Conservation (phyloP, 441 rosid genomes). For the Viola pubescens region DNA sequence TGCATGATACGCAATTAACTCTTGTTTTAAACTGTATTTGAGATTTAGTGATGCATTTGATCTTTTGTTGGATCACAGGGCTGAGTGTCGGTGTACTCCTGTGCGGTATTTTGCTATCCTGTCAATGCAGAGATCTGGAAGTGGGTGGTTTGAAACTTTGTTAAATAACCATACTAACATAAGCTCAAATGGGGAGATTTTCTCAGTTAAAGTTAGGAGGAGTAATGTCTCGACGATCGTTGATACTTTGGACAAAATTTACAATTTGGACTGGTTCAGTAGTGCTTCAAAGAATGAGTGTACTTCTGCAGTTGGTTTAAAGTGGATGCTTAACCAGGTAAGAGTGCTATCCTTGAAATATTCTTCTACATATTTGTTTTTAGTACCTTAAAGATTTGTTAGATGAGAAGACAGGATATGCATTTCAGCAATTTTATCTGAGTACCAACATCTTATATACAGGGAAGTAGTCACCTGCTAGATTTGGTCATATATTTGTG, state of each 20-base stretch:
- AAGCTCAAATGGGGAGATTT: slow-evolving; percentile 95
- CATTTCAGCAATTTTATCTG: neutral
- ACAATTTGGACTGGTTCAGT: slow-evolving; percentile 81
- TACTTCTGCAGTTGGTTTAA: slow-evolving; percentile 87
- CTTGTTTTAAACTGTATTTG: slow-evolving; percentile 3
- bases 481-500: too few relatives aligned
- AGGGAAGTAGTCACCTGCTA: too few relatives aligned
- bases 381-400: neutral
- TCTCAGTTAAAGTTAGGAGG: slow-evolving; percentile 79
- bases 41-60: slow-evolving; percentile 14
- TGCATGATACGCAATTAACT: slow-evolving; percentile 7
- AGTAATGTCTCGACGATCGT: slow-evolving; percentile 59
- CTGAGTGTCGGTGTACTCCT: slow-evolving; percentile 82
- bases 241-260: slow-evolving; percentile 74
- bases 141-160: slow-evolving; percentile 98
- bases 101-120: slow-evolving; percentile 89
- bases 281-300: slow-evolving; percentile 97
- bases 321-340: slow-evolving; percentile 99
- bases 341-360: slow-evolving; percentile 12
- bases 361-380: neutral
- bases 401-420: neutral
- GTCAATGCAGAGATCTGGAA: slow-evolving; percentile 98
- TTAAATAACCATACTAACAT: slow-evolving; percentile 86
- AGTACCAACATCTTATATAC: neutral
- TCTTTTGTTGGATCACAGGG: slow-evolving; percentile 41